Conservation (phyloP, 2,329 filamentous ascomycete species). For the Cytospora schulzeri region DNA sequence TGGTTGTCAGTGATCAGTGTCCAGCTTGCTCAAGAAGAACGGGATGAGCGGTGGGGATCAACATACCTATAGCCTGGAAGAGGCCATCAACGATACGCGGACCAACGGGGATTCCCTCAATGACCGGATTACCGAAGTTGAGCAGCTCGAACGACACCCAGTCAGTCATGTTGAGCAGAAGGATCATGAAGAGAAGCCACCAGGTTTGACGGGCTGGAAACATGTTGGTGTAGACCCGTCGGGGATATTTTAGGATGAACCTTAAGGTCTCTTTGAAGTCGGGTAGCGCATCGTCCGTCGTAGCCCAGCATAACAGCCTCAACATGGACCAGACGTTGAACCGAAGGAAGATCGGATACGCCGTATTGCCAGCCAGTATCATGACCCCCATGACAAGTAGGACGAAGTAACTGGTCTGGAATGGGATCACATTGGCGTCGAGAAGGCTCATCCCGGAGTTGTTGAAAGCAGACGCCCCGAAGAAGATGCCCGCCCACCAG, state of each 20-base stretch:
- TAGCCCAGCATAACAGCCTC: constrained; percentile 43
- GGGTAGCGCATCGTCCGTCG: constrained; percentile 38
- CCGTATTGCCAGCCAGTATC: constrained; percentile 67
- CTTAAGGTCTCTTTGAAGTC: constrained; percentile 52
- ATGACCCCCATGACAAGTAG: constrained; percentile 57
- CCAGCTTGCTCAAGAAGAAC: neutral
- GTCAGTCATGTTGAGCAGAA: constrained; percentile 62
- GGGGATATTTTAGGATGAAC: constrained; percentile 58
- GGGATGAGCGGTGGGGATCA: constrained; percentile 34
- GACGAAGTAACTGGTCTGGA: constrained; percentile 54
- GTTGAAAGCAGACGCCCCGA: constrained; percentile 69
- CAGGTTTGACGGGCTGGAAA: constrained; percentile 67
- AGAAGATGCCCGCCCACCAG: constrained; percentile 71
- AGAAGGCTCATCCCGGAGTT: constrained; percentile 71
- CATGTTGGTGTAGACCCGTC: constrained; percentile 63
- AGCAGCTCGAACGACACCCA: constrained; percentile 69
- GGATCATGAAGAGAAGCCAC: constrained; percentile 64
- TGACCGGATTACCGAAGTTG: constrained; percentile 61
- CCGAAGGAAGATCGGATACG: constrained; percentile 65
- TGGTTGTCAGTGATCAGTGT: neutral
- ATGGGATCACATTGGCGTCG: constrained; percentile 67
- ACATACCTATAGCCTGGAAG: constrained; percentile 60
- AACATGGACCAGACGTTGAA: constrained; percentile 58
- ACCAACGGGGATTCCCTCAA: constrained; percentile 53
- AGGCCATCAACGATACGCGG: constrained; percentile 64